These are phyloP conservation scores for Penicillium waksmanii DNA, from an alignment of 495 filamentous ascomycete species.

Conservation along the genomic window DNA sequence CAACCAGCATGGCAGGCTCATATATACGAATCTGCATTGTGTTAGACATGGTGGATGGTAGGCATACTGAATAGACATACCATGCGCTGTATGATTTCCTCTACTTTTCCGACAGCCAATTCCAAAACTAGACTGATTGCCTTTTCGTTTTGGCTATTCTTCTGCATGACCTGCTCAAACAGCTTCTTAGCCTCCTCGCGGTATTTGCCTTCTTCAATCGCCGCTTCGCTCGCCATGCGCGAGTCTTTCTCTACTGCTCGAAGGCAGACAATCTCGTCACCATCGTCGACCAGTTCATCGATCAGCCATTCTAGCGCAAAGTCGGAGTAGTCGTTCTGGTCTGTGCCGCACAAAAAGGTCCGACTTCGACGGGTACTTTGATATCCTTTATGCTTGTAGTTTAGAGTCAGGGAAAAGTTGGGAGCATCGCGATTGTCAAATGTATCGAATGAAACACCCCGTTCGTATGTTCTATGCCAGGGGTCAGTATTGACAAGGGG, in stretches of 20 bases:
- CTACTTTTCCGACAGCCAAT: slow-evolving; percentile 88
- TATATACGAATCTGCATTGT: slow-evolving; percentile 80
- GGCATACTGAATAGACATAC: slow-evolving; percentile 51
- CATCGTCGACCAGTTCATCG: slow-evolving; percentile 93
- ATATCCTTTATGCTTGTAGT: slow-evolving; percentile 88
- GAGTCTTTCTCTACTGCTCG: slow-evolving; percentile 86
- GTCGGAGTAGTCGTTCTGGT: slow-evolving; percentile 94
- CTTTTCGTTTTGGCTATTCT: slow-evolving; percentile 76
- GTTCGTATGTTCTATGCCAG: slow-evolving; percentile 47
- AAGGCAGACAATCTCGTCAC: slow-evolving; percentile 94
- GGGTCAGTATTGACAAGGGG: slow-evolving; percentile 14
- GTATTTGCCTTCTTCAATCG: slow-evolving; percentile 74
- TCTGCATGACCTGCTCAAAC: slow-evolving; percentile 77
- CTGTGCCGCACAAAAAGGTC: slow-evolving; percentile 91
- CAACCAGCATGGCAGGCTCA: slow-evolving; percentile 92
- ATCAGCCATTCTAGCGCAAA: slow-evolving; percentile 94
- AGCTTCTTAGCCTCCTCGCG: slow-evolving; percentile 76
- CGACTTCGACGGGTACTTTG: slow-evolving; percentile 80
- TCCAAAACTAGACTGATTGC: slow-evolving; percentile 89
- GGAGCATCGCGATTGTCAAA: slow-evolving; percentile 83
- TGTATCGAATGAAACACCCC: slow-evolving; percentile 88
- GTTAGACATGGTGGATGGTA: slow-evolving; percentile 19
- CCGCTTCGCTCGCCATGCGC: slow-evolving; percentile 67
- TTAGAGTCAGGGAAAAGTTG: slow-evolving; percentile 81
- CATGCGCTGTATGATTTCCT: slow-evolving; percentile 91